These are phyloP conservation scores for Boletus barrowsii DNA, from an alignment of 768 basidiomycete genomes.

Conservation along the genomic window DNA sequence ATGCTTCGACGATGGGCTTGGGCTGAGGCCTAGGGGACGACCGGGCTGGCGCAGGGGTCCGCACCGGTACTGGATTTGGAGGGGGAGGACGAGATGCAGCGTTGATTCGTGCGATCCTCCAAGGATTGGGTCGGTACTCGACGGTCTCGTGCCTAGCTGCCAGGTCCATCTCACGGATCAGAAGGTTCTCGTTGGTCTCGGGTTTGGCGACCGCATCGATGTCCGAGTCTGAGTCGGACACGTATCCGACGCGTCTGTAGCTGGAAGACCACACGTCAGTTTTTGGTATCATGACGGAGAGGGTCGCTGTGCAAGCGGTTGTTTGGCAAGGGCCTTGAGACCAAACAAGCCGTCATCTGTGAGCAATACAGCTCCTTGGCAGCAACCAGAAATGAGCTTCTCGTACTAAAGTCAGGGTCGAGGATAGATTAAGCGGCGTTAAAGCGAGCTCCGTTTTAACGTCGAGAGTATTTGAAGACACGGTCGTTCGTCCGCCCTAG, in stretches of 20 bases:
- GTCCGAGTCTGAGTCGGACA: conserved; percentile 20
- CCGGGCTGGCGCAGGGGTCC: neutral
- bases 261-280: neutral
- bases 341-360: neutral
- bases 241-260: conserved; percentile 13
- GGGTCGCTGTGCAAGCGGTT: neutral
- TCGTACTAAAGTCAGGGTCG: neutral
- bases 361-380: too few relatives aligned
- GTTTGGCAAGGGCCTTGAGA: conserved; percentile 1
- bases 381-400: neutral
- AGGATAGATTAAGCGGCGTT: neutral
- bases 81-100: conserved; percentile 49
- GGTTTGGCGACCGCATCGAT: neutral
- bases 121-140: conserved; percentile 71
- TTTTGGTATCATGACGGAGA: neutral
- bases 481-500: too few relatives aligned
- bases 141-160: conserved; percentile 59
- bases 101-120: conserved; percentile 78
- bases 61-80: neutral
- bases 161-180: conserved; percentile 55
- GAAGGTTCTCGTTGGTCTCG: conserved; percentile 23
- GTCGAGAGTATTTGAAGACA: neutral
- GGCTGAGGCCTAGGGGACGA: conserved; percentile 13
- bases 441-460: neutral
- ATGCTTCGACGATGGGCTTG: conserved; percentile 44